Base-by-base conservation (phyloP, 139 green algal species). In the Coelastrella sp. region DNA sequence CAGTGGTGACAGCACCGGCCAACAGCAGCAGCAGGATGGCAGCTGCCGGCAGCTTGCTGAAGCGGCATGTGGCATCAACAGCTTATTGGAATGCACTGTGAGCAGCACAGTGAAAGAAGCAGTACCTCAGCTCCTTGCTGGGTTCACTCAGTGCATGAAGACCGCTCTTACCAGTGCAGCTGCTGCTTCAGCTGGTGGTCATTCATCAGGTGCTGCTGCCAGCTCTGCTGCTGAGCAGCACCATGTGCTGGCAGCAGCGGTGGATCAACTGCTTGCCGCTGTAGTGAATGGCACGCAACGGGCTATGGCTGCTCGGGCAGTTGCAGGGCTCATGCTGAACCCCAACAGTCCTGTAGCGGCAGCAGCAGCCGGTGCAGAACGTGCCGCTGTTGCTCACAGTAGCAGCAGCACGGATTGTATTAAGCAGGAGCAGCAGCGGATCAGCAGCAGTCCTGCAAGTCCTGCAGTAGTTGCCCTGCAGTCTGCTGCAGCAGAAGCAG, bases 31-130 rank as follows among this genome's bases (percentile, higher is more conserved):
- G 79, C 79, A 78, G 65, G 27, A 49, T 20, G 63, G 84, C 57
- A 89, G 84, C 70, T 83, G 84, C 56, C 70, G 58, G 72, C 84
- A 82, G 84, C 57, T 82, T 56, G 65, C 59, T 56, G 82, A 68
- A 49, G 82, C 82, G 6, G 82, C 82, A 1, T 66, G 24, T 35
- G 82, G 82, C 65, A 78, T 87, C 57, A 70, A 68, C 25, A 59
- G 60, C 7, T 66, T 87, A 4, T 25, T 89, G 22, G 70, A 82
- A 14, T 58, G 27, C n/a, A 70, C 84, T 15, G 84, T 89, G 19
- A n/a, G 56, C 20, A 73, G n/a, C 27, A 72, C 84, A n/a, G 84
- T 82, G 10, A 35, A 70, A 9, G 84, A 89, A 58, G 70, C 84
- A 22, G 14, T 89, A 22, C 84, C 84, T 22, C 70, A 82, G 70